Evolutionary conservation across 1,284 basidiomycete species (phyloP), one percentile per base, ranked within the genome.

Genomic region (Polyporus tsugae): DNA sequence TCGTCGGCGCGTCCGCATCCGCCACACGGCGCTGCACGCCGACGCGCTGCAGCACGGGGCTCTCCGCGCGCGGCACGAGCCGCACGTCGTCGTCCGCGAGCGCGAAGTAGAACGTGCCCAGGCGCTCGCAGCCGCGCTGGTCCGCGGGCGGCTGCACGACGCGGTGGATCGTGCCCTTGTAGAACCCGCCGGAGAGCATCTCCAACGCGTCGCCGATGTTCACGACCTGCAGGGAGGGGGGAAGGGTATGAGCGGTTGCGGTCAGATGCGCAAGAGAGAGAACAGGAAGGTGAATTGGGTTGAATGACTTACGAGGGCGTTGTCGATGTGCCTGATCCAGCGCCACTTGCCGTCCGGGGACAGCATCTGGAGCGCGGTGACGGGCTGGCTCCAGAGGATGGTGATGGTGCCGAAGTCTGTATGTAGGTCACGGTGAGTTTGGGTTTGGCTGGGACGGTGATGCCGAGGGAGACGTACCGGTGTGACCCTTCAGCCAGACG

Each of bases 321-420:
- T 89, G 7, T 87, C 85, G 22, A 89, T 81, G 72, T 90, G 87
- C 68, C 78, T 83, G 19, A 89, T 79, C 86, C 87, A 91, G 64
- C 84, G 83, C 89, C 89, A 91, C 36, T 76, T 80, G 1, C 85
- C 85, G 53, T 87, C 84, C 4, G 72, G 81, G 0, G 82, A 80
- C 7, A 86, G 77, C 58, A 91, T 89, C 65, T 90, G 89, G 19
- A 90, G 80, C 0, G 80, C 87, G 2, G 85, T 79, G 1, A 90
- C 83, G 0, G 89, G 89, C 65, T 90, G 89, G 58, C 86, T 87
- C 80, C 84, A 89, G 4, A 90, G 77, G 19, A 89, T 83, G 0
- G 84, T 86, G 61, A 90, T 78, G 2, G 81, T 83, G 13, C 86
- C 87, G 67, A 86, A 82, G 73, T 90, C 88, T 89, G 49, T n/a